Evolutionary conservation across 495 filamentous ascomycete genomes (phyloP), one percentile per base, ranked within the genome.

Genomic region (Rhypophila decipiens): DNA sequence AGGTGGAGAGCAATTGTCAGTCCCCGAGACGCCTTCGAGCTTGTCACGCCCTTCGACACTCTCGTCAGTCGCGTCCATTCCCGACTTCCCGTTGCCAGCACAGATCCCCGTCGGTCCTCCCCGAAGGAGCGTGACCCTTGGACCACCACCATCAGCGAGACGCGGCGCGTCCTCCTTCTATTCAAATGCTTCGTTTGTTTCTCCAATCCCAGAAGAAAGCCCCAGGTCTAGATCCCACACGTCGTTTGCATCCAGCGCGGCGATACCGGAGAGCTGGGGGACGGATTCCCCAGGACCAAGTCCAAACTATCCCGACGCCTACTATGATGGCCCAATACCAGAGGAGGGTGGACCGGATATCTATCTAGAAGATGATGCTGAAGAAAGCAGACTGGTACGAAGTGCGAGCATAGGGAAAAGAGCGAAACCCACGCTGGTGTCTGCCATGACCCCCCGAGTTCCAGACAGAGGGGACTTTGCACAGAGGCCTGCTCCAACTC

Each of bases 201-300:
- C 90, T 7, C 90, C 90, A 1, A 96, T 96, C 46, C 86, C 82
- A 1, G 90, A 96, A 64, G 90, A 95, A 58, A 74, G 78, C 42
- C 73, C 78, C 1, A 72, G 79, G 24, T 69, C 78, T 36, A 71
- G 79, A 39, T 73, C 71, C 12, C 78, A 84, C 58, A 79, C 76
- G 17, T 91, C 87, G 0, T 86, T 84, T 58, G 88, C 88, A 7
- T 94, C 90, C 5, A 95, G 88, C 62, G 77, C 80, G 43, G 85
- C 79, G 0, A 87, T 94, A 46, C 88, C 89, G 2, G 75, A 78
- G 7, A 83, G 75, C 54, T 90, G 86, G 79, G 75, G 70, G 0
- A 62, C 57, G 23, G 39, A 59, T 21, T 72, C 70, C 5, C 69
- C 68, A 12, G 64, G 58, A 4, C 64, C 54, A 15, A 73, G 72